Conservation (phyloP, 352 stramenopile species). For the Pythium apleroticum region DNA sequence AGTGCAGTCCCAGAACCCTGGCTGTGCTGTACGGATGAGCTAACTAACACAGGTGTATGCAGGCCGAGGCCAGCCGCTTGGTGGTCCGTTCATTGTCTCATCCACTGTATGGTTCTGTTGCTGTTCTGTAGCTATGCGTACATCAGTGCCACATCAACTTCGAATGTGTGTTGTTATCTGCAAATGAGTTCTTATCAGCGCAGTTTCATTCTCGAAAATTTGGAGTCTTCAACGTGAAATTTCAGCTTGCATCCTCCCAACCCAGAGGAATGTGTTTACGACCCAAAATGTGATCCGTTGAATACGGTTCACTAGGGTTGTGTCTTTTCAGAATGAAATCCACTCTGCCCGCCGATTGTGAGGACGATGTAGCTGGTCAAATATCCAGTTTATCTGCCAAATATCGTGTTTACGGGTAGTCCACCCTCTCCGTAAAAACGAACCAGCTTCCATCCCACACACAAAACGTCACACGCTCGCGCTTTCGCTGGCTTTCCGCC, state of each 20-base stretch:
- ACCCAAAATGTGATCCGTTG: background rate
- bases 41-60: background rate
- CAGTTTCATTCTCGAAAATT: constrained; percentile 3
- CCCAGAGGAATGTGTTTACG: background rate
- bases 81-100: background rate
- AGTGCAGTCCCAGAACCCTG: background rate
- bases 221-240: background rate
- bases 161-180: too few relatives aligned
- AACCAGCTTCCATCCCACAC: background rate
- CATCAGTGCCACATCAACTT: background rate
- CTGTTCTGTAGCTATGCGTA: constrained; percentile 3
- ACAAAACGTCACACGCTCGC: constrained; percentile 4
- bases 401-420: background rate
- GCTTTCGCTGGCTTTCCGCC: background rate
- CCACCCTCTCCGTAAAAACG: background rate
- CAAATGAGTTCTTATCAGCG: too few relatives aligned
- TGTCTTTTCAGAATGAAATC: background rate
- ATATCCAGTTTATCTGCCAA: background rate
- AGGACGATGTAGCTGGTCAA: background rate
- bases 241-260: background rate
- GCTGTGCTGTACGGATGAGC: background rate
- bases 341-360: background rate
- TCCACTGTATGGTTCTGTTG: constrained; percentile 1
- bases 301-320: background rate
- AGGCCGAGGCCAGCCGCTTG: background rate